phyloP scores from a whole-genome alignment of 2,329 filamentous ascomycete species.

The Cladobotryum protrusum region DNA sequence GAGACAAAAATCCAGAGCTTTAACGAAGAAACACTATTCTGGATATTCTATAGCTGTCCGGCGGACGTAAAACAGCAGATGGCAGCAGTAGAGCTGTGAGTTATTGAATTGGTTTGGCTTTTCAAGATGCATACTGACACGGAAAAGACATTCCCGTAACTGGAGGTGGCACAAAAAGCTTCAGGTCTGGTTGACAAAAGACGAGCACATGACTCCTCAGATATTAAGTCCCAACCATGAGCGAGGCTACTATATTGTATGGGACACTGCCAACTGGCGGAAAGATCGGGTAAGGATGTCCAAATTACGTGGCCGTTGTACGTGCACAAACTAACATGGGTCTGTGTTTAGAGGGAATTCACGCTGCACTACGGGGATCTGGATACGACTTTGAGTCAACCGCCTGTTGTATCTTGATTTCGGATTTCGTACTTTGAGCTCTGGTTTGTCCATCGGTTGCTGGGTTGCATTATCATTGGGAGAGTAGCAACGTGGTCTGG shows the following conservation, averaged over 20 bases:
- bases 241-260: slow-evolving; percentile 61
- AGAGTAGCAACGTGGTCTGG: slow-evolving; percentile 9
- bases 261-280: slow-evolving; percentile 56
- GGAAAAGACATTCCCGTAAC: slow-evolving; percentile 53
- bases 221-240: slow-evolving; percentile 53
- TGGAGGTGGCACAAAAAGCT: slow-evolving; percentile 66
- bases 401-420: slow-evolving; percentile 23
- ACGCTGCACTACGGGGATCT: slow-evolving; percentile 57
- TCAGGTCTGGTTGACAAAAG: slow-evolving; percentile 61
- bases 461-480: slow-evolving; percentile 15
- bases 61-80: slow-evolving; percentile 57
- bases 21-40: slow-evolving; percentile 63
- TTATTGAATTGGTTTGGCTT: neutral
- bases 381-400: slow-evolving; percentile 40
- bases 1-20: slow-evolving; percentile 61
- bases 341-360: slow-evolving; percentile 46
- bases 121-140: slow-evolving; percentile 2
- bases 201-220: slow-evolving; percentile 58
- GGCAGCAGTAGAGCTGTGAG: slow-evolving; percentile 58
- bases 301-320: neutral
- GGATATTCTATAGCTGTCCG: slow-evolving; percentile 64
- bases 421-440: neutral
- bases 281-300: slow-evolving; percentile 52
- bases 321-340: no score
- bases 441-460: slow-evolving; percentile 7